Conservation (phyloP, 495 filamentous ascomycete genomes). For the Talaromyces liani region DNA sequence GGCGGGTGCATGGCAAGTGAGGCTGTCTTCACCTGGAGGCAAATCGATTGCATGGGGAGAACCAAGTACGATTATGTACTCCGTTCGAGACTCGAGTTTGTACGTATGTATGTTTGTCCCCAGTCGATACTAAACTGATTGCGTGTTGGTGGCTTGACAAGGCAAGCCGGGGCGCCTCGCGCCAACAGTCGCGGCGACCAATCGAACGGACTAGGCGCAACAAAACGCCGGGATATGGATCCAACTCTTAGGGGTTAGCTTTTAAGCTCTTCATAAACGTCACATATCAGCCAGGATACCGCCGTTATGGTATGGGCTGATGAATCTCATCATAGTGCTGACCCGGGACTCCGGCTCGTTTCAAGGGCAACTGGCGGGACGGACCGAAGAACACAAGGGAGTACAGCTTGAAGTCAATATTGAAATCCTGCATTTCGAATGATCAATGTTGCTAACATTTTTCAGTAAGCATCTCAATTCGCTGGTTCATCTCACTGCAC, state of each 20-base stretch:
- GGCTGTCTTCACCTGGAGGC: background rate
- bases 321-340: background rate
- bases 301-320: background rate
- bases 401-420: background rate
- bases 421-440: background rate
- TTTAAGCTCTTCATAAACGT: background rate
- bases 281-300: background rate
- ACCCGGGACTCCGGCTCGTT: background rate
- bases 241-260: background rate
- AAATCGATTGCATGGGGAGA: background rate
- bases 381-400: background rate
- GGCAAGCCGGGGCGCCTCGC: background rate
- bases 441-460: background rate
- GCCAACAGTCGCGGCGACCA: conserved; percentile 6
- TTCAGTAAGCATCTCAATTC: background rate
- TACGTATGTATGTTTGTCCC: background rate
- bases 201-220: background rate
- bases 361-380: background rate
- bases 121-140: background rate
- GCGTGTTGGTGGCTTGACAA: background rate
- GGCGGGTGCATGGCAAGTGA: background rate
- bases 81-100: background rate
- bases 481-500: no score
- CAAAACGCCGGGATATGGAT: background rate
- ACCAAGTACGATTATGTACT: background rate